Base-by-base conservation (phyloP, 1,284 basidiomycete genomes). In the Melampsora medusae region DNA sequence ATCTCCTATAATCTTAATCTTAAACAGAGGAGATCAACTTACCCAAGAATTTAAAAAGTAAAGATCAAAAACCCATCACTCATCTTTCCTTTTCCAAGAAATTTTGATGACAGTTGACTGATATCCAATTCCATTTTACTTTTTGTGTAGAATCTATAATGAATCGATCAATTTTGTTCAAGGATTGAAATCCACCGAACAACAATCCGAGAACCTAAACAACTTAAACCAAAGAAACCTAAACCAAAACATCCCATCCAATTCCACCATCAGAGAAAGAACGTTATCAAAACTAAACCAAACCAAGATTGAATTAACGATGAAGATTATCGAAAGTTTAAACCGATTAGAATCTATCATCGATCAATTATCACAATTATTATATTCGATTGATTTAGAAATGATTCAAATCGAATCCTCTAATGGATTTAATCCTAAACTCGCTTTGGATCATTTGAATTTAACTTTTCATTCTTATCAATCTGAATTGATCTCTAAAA, bases 91-190 rank as follows among this genome's bases (percentile, higher is more conserved):
- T 28, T 28, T 28, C 28, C 28, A 28, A 28, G 28, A 28, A 28
- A 1, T 28, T 28, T 28, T 35, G 35, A 4, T 2, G 28, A 28
- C 28, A 28, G 28, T 28, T 28, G 28, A 28, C 49, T 50, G 49
- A 50, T n/a, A 50, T 7, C 49, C 31, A 25, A 62, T n/a, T 35
- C 9, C 16, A 10, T 64, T 35, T 17, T n/a, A 35, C 7, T n/a
- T 3, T 38, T 69, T n/a, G n/a, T 22, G 4, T 28, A 59, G 53
- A 22, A 28, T 66, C 42, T 74, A 66, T 46, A 74, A 74, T 49
- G 71, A 74, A 49, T 74, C 71, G 2, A 74, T 74, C 50, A 59
- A 61, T n/a, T 64, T 66, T 31, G 71, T 74, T n/a, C 71, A 74
- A 67, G 59, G 62, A 22, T 64, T 74, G 9, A 59, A 60, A 31